phyloP scores from a whole-genome alignment of 306 rosid species.

The Cucurbita pepo region DNA sequence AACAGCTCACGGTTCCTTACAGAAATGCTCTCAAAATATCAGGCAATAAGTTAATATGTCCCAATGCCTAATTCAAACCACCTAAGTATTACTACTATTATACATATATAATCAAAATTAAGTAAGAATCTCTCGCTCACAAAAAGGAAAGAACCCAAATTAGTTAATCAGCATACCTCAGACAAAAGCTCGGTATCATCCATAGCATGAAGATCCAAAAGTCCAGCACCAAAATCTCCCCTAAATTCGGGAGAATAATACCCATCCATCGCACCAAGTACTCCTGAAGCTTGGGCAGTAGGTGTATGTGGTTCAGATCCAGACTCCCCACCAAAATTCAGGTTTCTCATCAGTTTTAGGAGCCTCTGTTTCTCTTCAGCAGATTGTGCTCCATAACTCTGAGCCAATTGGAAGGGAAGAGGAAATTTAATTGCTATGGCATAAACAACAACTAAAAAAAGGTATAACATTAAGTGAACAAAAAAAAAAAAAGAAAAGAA shows the following conservation, averaged over 20 bases:
- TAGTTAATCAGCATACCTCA: constrained; percentile 36
- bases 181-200: constrained; percentile 95
- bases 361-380: constrained; percentile 94
- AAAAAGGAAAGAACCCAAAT: background rate
- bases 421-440: background rate
- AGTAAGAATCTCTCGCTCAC: background rate
- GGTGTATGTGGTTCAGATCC: constrained; percentile 67
- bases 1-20: background rate
- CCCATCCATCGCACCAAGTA: constrained; percentile 42
- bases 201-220: constrained; percentile 95
- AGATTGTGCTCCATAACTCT: constrained; percentile 95
- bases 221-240: constrained; percentile 96
- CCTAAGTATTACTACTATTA: background rate
- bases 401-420: background rate
- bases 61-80: background rate
- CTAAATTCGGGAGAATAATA: constrained; percentile 73
- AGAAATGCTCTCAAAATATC: background rate
- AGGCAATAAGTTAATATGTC: background rate
- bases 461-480: background rate
- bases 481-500: background rate
- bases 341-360: constrained; percentile 80
- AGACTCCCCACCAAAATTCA: constrained; percentile 83
- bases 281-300: constrained; percentile 48
- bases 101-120: background rate
- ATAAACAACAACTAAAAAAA: background rate